Conservation (phyloP, 2,329 filamentous ascomycete species). For the Sclerotiophoma versabilis region DNA sequence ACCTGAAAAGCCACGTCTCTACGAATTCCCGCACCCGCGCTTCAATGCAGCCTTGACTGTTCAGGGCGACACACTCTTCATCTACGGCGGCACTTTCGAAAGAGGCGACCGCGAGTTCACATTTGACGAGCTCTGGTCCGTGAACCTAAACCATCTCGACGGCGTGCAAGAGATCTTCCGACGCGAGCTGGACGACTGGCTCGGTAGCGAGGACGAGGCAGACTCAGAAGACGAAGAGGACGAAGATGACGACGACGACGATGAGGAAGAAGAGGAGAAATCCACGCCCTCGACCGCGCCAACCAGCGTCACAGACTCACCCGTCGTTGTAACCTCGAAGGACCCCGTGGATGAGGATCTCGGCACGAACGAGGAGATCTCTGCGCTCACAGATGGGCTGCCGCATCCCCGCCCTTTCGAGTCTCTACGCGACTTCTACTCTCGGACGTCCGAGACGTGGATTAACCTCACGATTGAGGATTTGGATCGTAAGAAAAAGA, state of each 20-base stretch:
- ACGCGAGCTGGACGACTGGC: slow-evolving; percentile 86
- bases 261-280: slow-evolving; percentile 50
- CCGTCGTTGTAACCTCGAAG: slow-evolving; percentile 25
- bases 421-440: slow-evolving; percentile 88
- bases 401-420: slow-evolving; percentile 87
- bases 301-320: slow-evolving; percentile 52
- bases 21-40: slow-evolving; percentile 85
- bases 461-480: slow-evolving; percentile 83
- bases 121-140: slow-evolving; percentile 91
- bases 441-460: slow-evolving; percentile 86
- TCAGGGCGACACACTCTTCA: slow-evolving; percentile 90
- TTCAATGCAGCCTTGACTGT: slow-evolving; percentile 93
- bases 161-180: slow-evolving; percentile 92
- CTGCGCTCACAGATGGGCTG: slow-evolving; percentile 70
- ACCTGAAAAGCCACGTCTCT: slow-evolving; percentile 65
- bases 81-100: slow-evolving; percentile 95
- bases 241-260: slow-evolving; percentile 29
- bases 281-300: slow-evolving; percentile 60
- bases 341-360: slow-evolving; percentile 47
- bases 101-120: slow-evolving; percentile 95
- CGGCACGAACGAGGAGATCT: slow-evolving; percentile 60
- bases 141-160: slow-evolving; percentile 93
- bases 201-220: slow-evolving; percentile 57
- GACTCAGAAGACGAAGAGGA: slow-evolving; percentile 57
- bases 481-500: slow-evolving; percentile 66